Evolutionary conservation across 108 stramenopile genomes (phyloP).

Genomic region (Schizochytrium sp.): DNA sequence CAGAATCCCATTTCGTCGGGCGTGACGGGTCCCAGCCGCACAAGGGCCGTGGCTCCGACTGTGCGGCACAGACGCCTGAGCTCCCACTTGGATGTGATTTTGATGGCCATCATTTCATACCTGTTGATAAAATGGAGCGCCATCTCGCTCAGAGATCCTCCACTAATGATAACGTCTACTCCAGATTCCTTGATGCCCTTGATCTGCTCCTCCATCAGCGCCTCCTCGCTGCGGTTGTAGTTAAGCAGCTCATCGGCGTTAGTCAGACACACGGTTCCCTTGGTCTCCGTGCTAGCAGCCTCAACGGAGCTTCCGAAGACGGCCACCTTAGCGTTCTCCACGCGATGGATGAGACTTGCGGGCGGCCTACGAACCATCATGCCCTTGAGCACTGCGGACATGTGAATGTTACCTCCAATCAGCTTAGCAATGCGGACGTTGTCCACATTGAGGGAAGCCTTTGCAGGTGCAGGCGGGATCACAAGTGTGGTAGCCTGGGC

Average conservation of each 20-base stretch:
- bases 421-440: slow-evolving; percentile 94
- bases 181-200: slow-evolving; percentile 92
- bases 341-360: slow-evolving; percentile 83
- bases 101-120: slow-evolving; percentile 90
- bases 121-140: slow-evolving; percentile 95
- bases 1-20: slow-evolving; percentile 95
- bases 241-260: slow-evolving; percentile 94
- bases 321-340: slow-evolving; percentile 86
- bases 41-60: slow-evolving; percentile 92
- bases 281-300: slow-evolving; percentile 94
- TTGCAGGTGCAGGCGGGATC: slow-evolving; percentile 76
- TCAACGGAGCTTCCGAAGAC: slow-evolving; percentile 97
- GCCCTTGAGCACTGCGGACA: slow-evolving; percentile 88
- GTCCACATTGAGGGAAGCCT: slow-evolving; percentile 82
- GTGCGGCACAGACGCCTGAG: slow-evolving; percentile 93
- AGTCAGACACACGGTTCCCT: slow-evolving; percentile 99
- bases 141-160: slow-evolving; percentile 92
- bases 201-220: slow-evolving; percentile 96
- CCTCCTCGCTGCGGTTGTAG: slow-evolving; percentile 98
- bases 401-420: slow-evolving; percentile 85
- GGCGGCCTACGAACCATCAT: slow-evolving; percentile 89
- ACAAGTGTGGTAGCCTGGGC: slow-evolving; percentile 90
- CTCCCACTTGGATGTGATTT: slow-evolving; percentile 96
- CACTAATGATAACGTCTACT: slow-evolving; percentile 87
- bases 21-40: slow-evolving; percentile 92